Evolutionary conservation across 345 rosid species (phyloP).

Genomic region (Adansonia digitata): DNA sequence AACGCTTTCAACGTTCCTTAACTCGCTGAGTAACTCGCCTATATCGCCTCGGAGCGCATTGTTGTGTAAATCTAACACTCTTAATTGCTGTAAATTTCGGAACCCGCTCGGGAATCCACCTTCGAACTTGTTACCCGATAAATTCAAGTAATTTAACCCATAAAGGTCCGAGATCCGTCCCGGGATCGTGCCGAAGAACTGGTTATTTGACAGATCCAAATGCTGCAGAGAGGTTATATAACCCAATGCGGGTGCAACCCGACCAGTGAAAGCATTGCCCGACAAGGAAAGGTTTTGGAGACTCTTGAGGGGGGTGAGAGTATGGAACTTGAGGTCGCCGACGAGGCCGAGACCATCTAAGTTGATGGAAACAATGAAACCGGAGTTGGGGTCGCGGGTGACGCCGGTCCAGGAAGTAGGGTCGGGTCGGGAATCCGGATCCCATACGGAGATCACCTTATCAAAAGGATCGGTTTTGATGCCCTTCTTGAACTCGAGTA

Average conservation of each 20-base stretch:
- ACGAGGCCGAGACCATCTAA: conserved; percentile 55
- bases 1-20: conserved; percentile 66
- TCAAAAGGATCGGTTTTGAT: conserved; percentile 46
- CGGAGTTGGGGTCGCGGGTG: conserved; percentile 43
- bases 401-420: conserved; percentile 60
- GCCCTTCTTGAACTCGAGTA: conserved; percentile 89
- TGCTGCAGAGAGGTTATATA: conserved; percentile 51
- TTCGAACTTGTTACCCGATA: conserved; percentile 58
- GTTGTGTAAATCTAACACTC: conserved; percentile 58
- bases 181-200: conserved; percentile 83
- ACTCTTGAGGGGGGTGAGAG: conserved; percentile 45
- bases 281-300: conserved; percentile 64
- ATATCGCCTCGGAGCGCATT: conserved; percentile 60
- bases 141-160: conserved; percentile 60
- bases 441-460: conserved; percentile 43
- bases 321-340: conserved; percentile 78
- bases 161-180: conserved; percentile 70
- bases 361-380: conserved; percentile 45
- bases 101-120: conserved; percentile 71
- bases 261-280: conserved; percentile 77
- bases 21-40: conserved; percentile 42
- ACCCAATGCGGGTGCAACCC: conserved; percentile 78
- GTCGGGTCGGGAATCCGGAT: conserved; percentile 26
- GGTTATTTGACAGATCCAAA: conserved; percentile 79
- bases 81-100: conserved; percentile 71